phyloP scores from a whole-genome alignment of 495 filamentous ascomycete species.

The Xylaria grammica region DNA sequence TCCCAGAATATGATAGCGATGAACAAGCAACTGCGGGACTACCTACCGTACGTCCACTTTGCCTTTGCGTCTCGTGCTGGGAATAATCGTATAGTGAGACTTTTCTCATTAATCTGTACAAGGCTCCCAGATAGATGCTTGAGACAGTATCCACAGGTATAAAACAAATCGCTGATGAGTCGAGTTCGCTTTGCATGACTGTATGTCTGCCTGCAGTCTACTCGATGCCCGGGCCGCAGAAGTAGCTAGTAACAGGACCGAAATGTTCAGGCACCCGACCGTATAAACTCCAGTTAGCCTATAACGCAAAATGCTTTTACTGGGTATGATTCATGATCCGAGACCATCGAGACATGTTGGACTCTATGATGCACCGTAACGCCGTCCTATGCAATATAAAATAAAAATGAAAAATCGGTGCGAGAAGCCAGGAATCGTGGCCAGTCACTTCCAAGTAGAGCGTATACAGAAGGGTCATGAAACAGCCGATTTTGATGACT shows the following conservation, averaged over 20 bases:
- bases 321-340: conserved; percentile 41
- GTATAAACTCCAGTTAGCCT: conserved; percentile 36
- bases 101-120: neutral
- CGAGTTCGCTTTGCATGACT: conserved; percentile 10
- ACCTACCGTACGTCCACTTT: neutral
- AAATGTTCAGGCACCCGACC: conserved; percentile 30
- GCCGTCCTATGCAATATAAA: conserved; percentile 40
- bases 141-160: neutral
- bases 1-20: neutral
- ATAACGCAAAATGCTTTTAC: conserved; percentile 39
- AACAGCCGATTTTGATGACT: conserved; percentile 28
- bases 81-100: neutral
- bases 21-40: neutral
- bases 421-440: neutral
- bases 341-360: conserved; percentile 30
- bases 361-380: conserved; percentile 41
- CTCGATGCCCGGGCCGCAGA: conserved; percentile 3
- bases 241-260: conserved; percentile 30
- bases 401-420: conserved; percentile 20
- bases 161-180: conserved; percentile 15
- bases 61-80: neutral
- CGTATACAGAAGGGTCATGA: conserved; percentile 1
- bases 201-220: neutral
- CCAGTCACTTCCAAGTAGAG: neutral
- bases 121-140: conserved; percentile 10